Evolutionary conservation across 495 filamentous ascomycete species (phyloP), one percentile per base, ranked within the genome.

Genomic region (Aspergillus sclerotioniger): DNA sequence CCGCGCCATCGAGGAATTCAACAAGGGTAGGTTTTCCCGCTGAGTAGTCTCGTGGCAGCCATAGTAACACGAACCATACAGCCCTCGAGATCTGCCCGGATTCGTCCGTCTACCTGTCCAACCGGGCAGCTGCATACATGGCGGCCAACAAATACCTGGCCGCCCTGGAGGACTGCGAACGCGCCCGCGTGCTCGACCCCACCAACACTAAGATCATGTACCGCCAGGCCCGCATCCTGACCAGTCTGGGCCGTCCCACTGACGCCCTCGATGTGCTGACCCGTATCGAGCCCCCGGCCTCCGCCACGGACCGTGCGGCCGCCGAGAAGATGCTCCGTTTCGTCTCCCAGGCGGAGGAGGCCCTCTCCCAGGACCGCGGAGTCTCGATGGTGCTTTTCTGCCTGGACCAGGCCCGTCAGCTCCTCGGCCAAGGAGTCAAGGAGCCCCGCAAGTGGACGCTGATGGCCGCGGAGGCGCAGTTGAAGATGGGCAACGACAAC

Each of bases 51-150:
- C n/a, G 3, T 52, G 29, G 41, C 55, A 47, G 17, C 25, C 46
- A 48, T 46, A 31, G 37, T 63, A 32, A 57, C 54, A 13, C 31
- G n/a, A n/a, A n/a, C 10, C 3, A 62, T 62, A 37, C 69, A 96
- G 92, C 94, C 54, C 87, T 98, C 66, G 88, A 92, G 86, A 60
- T 80, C 76, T 70, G 73, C 50, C 75, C 76, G 47, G 73, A 71
- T 63, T 90, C 90, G 16, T 82, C 92, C 15, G 96, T 92, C 32
- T 98, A 96, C 70, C 85, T 95, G 41, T 92, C 90, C 61, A 98
- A 98, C 81, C 88, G 95, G 57, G 91, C 95, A 25, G 94, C 94
- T 7, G 95, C 94, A 12, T 89, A 89, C 75, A 92, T 98, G 82
- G 86, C 89, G 33, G 89, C 88, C 43, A 84, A 86, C 56, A 84